Base-by-base conservation (phyloP, 768 basidiomycete species). In the Strobilomyces confusus region DNA sequence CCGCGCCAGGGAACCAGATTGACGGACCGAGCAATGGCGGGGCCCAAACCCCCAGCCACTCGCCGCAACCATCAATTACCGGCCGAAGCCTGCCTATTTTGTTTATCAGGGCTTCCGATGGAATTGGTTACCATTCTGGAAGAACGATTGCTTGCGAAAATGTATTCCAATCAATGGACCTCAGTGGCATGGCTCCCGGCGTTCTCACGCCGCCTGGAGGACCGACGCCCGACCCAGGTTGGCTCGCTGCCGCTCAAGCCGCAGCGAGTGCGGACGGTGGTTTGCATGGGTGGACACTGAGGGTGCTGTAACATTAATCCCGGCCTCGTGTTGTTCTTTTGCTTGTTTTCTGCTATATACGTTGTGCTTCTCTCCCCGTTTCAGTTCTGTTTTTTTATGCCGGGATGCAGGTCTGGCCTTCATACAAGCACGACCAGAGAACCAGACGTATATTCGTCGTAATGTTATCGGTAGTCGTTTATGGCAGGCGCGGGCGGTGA, bases 71-170 rank as follows among this genome's bases (percentile, higher is more conserved):
- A 29, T 72, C 81, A n/a, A 80, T 89, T 44, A 66, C 81, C 3
- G 85, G 86, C 9, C 81, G 86, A 48, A 88, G 78, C 58, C 74
- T 93, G 5, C 91, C 91, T 0, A 64, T 93, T 59, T 67, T 93
- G 36, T 92, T 93, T 65, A 91, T 93, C 52, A 83, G 91, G 30
- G 75, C 86, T 15, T 80, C 75, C 38, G 91, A 93, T 61, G 89
- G 92, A n/a, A 83, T 92, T 29, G 91, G 91, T 5, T 93, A 92
- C 67, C 89, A 92, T 66, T 92, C 92, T 20, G 90, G 90, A 34
- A 81, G 89, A 57, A 88, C 86, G 40, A 83, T 93, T 53, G 80
- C 88, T 17, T 89, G 87, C 65, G 90, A 92, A 66, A 88, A 88
- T 63, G 80, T 88, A 17, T 88, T 89, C 69, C 82, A 85, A 62